Conservation (phyloP, 768 basidiomycete species). For the Tremella yokohamensis region DNA sequence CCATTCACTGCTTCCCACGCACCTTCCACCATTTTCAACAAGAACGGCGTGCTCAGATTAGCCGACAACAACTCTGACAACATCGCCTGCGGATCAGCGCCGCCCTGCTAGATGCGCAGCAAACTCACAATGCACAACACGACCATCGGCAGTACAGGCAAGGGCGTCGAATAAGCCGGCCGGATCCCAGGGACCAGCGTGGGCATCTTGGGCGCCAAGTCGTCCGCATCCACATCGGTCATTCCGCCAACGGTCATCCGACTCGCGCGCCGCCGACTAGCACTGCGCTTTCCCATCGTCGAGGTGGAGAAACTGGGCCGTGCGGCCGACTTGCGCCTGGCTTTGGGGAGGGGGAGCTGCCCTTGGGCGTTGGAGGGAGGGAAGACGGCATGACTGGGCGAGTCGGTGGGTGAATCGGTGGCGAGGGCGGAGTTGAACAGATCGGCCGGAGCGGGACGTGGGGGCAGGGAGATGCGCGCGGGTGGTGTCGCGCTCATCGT, state of each 20-base stretch:
- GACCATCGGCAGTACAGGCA: constrained; percentile 81
- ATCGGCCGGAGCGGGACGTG: constrained; percentile 8
- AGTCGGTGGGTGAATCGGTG: constrained; percentile 2
- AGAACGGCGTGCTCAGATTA: constrained; percentile 84
- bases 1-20: neutral
- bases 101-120: constrained; percentile 10
- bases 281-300: neutral
- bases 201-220: constrained; percentile 35
- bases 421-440: constrained; percentile 9
- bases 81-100: constrained; percentile 64
- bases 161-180: constrained; percentile 60
- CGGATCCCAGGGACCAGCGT: constrained; percentile 47
- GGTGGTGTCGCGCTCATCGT: constrained; percentile 14
- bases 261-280: constrained; percentile 16
- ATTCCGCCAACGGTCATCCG: constrained; percentile 11
- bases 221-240: constrained; percentile 22
- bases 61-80: constrained; percentile 92
- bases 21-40: constrained; percentile 93
- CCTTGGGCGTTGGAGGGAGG: neutral
- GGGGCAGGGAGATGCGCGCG: constrained; percentile 7
- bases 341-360: neutral
- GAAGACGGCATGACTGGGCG: neutral
- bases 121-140: constrained; percentile 80
- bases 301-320: constrained; percentile 26
- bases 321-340: constrained; percentile 2